Conservation (phyloP, 306 rosid species). For the Echinosophora koreensis region DNA sequence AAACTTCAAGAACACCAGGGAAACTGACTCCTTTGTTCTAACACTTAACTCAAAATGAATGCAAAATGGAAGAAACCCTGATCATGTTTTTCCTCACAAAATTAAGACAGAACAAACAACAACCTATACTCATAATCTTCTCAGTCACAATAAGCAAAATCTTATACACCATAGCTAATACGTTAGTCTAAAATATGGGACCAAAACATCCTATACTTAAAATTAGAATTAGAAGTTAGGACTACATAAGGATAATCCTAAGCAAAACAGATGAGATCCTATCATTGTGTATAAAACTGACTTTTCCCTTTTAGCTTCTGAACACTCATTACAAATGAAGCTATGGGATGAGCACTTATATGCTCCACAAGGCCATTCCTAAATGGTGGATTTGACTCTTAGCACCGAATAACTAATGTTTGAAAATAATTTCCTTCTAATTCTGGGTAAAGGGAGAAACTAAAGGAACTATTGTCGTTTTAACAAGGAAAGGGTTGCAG, state of each 20-base stretch:
- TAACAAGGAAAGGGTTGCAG: constrained; percentile 7
- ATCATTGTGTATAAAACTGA: constrained; percentile 9
- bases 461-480: neutral
- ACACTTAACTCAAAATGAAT: constrained; percentile 29
- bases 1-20: constrained; percentile 19
- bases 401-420: neutral
- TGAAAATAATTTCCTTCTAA: neutral
- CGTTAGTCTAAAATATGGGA: neutral
- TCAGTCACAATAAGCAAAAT: constrained; percentile 15
- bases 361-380: neutral
- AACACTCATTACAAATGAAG: neutral
- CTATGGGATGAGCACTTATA: neutral
- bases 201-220: neutral
- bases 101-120: constrained; percentile 32
- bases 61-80: constrained; percentile 24
- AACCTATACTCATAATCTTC: neutral
- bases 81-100: constrained; percentile 26
- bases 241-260: constrained; percentile 7
- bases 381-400: neutral
- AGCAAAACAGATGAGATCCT: neutral
- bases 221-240: neutral
- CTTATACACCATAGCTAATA: constrained; percentile 8
- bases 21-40: neutral
- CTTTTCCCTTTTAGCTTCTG: neutral
- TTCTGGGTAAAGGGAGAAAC: neutral